Base-by-base conservation (phyloP, 768 basidiomycete species). In the Crepidotus variabilis region DNA sequence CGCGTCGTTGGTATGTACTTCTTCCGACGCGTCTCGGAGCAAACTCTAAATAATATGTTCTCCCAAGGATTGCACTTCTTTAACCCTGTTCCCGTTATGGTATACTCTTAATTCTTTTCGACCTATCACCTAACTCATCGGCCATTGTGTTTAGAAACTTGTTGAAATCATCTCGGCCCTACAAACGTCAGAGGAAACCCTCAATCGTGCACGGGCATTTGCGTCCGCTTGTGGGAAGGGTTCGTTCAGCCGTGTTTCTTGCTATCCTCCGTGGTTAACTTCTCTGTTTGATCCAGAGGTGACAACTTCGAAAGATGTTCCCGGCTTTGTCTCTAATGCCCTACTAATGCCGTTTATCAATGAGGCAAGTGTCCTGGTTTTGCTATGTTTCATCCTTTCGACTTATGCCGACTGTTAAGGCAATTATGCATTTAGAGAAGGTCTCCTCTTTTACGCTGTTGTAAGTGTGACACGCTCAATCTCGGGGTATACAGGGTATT, bases 311-410 rank as follows among this genome's bases (percentile, higher is more conserved):
- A 84, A 90, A 63, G 95, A 98, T 64, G 92, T 95, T 0, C 95
- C 95, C 2, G 94, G 93, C 3, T 94, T 94, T 69, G 92, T 95
- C n/a, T 91, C 93, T 1, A 95, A 97, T 64, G 94, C 93, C 0
- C 79, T 95, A 28, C 74, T 98, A 46, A 98, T 98, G 92, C 96
- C 96, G 1, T 98, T 94, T 72, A 88, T 98, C 63, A 98, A 98
- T 62, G 96, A 98, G 79, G 86, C 87, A 63, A 55, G 74, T 33
- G 4, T n/a, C 35, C 22, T 9, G 14, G 11, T 8, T 43, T 34
- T 55, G 47, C 34, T 33, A 5, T 50, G 13, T 28, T n/a, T 49
- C 22, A 21, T 46, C 33, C 22, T 45, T n/a, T 20, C 22, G 23
- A 48, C 32, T 23, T 24, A 36, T 60, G 48, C 56, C 21, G 23